Percentiles rank a stretch among this genome's conserved stretches.
phyloP scores from a whole-genome alignment of 2,329 filamentous ascomycete species.

The Fonsecaea multimorphosa region DNA sequence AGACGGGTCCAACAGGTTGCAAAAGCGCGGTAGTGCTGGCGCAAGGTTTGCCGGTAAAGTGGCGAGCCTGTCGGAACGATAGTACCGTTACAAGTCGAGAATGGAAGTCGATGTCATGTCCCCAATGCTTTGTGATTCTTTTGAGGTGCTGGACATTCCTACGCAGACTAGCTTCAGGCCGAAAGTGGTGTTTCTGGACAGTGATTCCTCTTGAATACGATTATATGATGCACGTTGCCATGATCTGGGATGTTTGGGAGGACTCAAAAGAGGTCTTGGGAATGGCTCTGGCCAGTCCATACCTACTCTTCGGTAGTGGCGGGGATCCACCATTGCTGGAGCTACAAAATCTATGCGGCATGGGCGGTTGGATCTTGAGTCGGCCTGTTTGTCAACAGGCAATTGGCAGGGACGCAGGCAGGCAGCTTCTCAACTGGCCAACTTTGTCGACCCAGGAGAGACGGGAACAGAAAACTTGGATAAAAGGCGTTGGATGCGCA shows the following conservation, averaged over 20 bases:
- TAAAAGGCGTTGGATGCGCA: neutral
- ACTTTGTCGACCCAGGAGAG: neutral
- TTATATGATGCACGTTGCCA: neutral
- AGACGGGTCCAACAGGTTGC: constrained; percentile 65
- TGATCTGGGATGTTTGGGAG: constrained; percentile 7
- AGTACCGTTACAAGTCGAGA: constrained; percentile 37
- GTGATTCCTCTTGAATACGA: constrained; percentile 20
- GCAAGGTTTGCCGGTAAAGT: constrained; percentile 66
- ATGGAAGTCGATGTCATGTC: constrained; percentile 19
- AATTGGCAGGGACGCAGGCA: neutral
- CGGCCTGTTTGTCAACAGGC: neutral
- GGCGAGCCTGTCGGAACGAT: constrained; percentile 52
- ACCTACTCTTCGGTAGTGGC: neutral
- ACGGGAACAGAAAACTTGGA: neutral
- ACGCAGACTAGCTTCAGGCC: constrained; percentile 6
- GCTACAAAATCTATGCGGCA: neutral
- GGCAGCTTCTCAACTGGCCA: neutral
- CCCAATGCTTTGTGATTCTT: constrained; percentile 30
- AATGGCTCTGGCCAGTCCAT: neutral
- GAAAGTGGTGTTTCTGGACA: constrained; percentile 15
- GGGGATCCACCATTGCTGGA: neutral
- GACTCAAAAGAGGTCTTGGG: neutral
- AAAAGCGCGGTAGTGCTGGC: constrained; percentile 80
- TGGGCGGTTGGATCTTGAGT: neutral
- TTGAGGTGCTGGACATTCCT: constrained; percentile 12